phyloP scores from a whole-genome alignment of 1,139 yeast genomes.

The Pichia kudriavzevii region DNA sequence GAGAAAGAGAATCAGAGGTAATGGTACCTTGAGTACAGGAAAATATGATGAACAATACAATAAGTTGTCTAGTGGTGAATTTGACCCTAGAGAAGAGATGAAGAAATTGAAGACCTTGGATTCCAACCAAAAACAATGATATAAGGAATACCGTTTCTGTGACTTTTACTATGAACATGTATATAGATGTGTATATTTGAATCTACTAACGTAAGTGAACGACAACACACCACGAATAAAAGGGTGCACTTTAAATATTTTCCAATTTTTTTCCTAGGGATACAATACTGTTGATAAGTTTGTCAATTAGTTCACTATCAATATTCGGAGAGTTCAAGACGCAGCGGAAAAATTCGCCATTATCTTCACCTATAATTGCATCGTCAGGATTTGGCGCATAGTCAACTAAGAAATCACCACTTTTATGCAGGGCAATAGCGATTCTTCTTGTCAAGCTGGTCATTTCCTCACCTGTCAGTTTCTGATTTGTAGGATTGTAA shows the following conservation, averaged over 20 bases:
- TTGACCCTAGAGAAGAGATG: constrained; percentile 76
- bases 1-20: constrained; percentile 88
- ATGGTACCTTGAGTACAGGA: constrained; percentile 89
- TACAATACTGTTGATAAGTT: constrained; percentile 31
- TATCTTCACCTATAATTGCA: constrained; percentile 30
- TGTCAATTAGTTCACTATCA: constrained; percentile 35
- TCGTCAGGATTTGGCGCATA: constrained; percentile 67
- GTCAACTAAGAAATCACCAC: constrained; percentile 67
- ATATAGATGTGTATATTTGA: no score
- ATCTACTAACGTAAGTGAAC: no score
- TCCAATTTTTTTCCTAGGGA: no score
- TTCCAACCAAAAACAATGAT: constrained; percentile 21
- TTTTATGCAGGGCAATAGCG: constrained; percentile 51
- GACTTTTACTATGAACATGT: no score
- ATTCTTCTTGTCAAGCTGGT: constrained; percentile 58
- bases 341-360: constrained; percentile 79
- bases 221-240: no score
- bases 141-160: background rate
- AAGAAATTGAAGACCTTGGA: constrained; percentile 54
- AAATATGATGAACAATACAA: constrained; percentile 82
- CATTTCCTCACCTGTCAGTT: constrained; percentile 31
- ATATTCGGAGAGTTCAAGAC: constrained; percentile 72
- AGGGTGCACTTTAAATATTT: no score
- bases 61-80: constrained; percentile 70
- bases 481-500: constrained; percentile 40